These are phyloP conservation scores for Hymenochaete sp. DNA, from an alignment of 1,284 basidiomycete genomes.

Conservation along the genomic window DNA sequence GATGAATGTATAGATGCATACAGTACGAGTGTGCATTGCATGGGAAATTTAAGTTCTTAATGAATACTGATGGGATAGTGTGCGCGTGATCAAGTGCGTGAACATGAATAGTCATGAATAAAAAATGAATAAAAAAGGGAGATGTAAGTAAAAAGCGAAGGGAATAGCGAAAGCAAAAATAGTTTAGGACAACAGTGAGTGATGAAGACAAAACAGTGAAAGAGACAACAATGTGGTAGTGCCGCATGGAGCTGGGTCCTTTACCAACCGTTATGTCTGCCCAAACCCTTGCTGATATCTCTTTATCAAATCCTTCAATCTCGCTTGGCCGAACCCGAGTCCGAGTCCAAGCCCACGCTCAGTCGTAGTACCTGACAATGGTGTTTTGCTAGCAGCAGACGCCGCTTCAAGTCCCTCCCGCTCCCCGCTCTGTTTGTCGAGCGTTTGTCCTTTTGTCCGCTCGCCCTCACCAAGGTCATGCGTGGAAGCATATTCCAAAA, in stretches of 20 bases:
- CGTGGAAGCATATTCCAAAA: too few relatives aligned
- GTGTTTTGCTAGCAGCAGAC: conserved; percentile 1
- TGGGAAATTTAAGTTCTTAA: too few relatives aligned
- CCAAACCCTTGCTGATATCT: conserved; percentile 47
- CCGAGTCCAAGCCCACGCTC: conserved; percentile 26
- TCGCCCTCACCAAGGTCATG: too few relatives aligned
- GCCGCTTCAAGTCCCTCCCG: too few relatives aligned
- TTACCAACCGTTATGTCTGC: conserved; percentile 4
- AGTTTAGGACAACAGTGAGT: background rate
- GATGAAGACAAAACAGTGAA: background rate
- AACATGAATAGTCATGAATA: background rate
- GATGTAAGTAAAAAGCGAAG: background rate
- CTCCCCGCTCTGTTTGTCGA: background rate
- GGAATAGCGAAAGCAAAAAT: background rate
- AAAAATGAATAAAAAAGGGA: conserved; percentile 3
- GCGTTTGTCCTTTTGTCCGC: background rate
- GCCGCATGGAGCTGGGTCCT: too few relatives aligned
- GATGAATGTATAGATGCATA: too few relatives aligned
- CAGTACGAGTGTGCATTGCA: too few relatives aligned
- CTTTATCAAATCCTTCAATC: conserved; percentile 67
- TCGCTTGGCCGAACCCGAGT: conserved; percentile 64
- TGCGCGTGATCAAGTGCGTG: too few relatives aligned
- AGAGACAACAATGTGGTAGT: background rate
- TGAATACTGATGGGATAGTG: too few relatives aligned
- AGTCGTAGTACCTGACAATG: conserved; percentile 18